phyloP scores from a whole-genome alignment of 2,329 filamentous ascomycete genomes.

The Fusarium verticillioides region DNA sequence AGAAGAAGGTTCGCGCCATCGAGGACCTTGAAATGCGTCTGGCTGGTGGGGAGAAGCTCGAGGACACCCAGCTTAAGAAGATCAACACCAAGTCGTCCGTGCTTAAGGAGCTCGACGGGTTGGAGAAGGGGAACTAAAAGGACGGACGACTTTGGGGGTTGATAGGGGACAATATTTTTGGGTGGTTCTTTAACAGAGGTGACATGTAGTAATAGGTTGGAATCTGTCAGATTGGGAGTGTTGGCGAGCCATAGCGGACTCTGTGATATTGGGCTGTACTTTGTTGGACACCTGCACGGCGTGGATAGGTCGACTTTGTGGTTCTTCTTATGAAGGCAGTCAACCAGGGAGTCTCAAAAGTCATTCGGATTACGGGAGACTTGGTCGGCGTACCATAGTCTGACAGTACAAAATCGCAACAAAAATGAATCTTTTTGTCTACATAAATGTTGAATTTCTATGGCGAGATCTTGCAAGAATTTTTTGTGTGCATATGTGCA shows the following conservation, averaged over 20 bases:
- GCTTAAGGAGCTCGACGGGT: slow-evolving; percentile 79
- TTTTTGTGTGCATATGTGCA: not conserved
- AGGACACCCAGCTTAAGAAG: slow-evolving; percentile 99
- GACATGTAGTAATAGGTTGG: slow-evolving; percentile 10
- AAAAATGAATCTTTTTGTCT: slow-evolving; percentile 16
- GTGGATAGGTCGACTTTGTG: slow-evolving; percentile 26
- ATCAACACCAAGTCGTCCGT: slow-evolving; percentile 89
- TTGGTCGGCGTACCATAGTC: slow-evolving; percentile 27
- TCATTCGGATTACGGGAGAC: slow-evolving; percentile 24
- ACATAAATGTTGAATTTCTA: not conserved
- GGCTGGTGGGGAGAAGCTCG: slow-evolving; percentile 93
- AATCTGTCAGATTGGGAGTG: slow-evolving; percentile 18
- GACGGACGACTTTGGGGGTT: not conserved
- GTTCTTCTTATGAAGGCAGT: slow-evolving; percentile 14
- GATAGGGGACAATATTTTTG: slow-evolving; percentile 6
- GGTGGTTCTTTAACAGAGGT: slow-evolving; percentile 2
- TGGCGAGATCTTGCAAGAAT: not conserved
- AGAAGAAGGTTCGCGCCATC: slow-evolving; percentile 98
- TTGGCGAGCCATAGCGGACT: slow-evolving; percentile 20
- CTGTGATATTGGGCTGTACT: slow-evolving; percentile 24
- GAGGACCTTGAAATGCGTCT: slow-evolving; percentile 98
- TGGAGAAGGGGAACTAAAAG: slow-evolving; percentile 53
- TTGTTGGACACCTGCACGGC: slow-evolving; percentile 35
- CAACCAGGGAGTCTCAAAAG: slow-evolving; percentile 30
- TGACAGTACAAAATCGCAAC: slow-evolving; percentile 21